A percentile compares a stretch with the other conserved stretches of the same genome.
Evolutionary conservation across 106 monocot genomes (phyloP).

Genomic region (Cymbidium sinense): DNA sequence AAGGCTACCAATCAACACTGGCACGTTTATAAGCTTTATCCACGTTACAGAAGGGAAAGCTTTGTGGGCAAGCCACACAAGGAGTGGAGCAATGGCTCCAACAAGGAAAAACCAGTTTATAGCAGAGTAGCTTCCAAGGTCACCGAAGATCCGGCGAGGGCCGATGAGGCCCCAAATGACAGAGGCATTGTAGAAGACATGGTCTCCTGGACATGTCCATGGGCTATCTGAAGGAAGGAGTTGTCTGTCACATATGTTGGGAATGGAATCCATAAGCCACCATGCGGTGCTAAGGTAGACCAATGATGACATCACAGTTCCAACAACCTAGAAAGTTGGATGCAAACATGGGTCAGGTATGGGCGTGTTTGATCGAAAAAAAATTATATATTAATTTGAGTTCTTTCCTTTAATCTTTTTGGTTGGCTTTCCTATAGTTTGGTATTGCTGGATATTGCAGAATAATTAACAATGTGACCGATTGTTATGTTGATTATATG

Average conservation of each 20-base stretch:
- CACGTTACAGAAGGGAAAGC: conserved; percentile 62
- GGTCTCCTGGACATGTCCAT: conserved; percentile 86
- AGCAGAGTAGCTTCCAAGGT: conserved; percentile 54
- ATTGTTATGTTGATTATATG: background rate
- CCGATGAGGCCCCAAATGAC: conserved; percentile 90
- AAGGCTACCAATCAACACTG: conserved; percentile 67
- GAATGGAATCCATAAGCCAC: conserved; percentile 79
- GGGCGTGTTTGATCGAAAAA: no score
- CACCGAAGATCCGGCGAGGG: conserved; percentile 79
- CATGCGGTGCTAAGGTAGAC: conserved; percentile 81
- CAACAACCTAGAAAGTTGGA: conserved; percentile 46
- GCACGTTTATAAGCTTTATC: conserved; percentile 74
- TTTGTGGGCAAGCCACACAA: conserved; percentile 63
- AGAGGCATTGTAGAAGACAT: conserved; percentile 84
- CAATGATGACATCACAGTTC: conserved; percentile 63
- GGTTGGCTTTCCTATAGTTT: background rate
- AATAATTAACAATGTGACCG: background rate
- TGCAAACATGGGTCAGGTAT: background rate
- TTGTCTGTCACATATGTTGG: conserved; percentile 65
- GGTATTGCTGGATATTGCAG: background rate
- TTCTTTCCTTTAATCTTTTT: background rate
- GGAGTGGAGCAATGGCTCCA: conserved; percentile 63
- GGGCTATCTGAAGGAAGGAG: conserved; percentile 63
- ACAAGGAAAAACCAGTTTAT: conserved; percentile 91
- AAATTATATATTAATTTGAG: background rate